These are phyloP conservation scores for Pestalotiopsis fici DNA, from an alignment of 2,329 filamentous ascomycete genomes.

Conservation along the genomic window DNA sequence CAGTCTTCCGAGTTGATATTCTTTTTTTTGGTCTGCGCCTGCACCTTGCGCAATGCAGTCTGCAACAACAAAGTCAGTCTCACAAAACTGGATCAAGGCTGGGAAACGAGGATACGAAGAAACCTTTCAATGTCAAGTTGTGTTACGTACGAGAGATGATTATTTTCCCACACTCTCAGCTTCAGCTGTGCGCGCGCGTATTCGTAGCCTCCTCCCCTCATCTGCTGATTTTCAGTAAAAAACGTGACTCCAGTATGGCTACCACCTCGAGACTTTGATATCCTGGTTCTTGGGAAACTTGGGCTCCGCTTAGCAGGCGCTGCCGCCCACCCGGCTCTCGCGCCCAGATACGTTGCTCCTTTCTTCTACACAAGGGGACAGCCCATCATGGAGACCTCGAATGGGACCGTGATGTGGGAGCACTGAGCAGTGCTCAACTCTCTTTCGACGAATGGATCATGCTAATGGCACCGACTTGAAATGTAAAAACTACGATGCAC, in stretches of 20 bases:
- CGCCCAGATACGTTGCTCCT: not conserved
- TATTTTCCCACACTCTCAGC: no score
- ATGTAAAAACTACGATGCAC: not conserved
- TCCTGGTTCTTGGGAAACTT: not conserved
- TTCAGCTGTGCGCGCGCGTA: no score
- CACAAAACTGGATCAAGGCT: not conserved
- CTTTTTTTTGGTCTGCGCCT: not conserved
- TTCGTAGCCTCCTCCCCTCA: not conserved
- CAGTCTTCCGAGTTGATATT: not conserved
- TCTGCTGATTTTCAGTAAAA: not conserved
- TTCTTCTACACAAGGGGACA: not conserved
- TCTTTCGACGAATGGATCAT: not conserved
- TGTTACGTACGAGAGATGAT: not conserved
- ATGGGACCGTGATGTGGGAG: not conserved
- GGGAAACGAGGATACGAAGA: not conserved
- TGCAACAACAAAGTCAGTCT: not conserved
- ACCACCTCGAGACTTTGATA: not conserved
- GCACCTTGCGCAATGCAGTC: not conserved
- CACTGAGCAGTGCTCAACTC: not conserved
- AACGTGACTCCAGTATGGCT: not conserved
- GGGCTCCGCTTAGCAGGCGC: not conserved
- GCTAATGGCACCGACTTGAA: not conserved
- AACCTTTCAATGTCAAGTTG: not conserved
- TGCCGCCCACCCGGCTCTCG: not conserved
- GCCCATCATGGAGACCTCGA: not conserved